Conservation (phyloP, 345 rosid genomes). For the Tarenaya hassleriana region DNA sequence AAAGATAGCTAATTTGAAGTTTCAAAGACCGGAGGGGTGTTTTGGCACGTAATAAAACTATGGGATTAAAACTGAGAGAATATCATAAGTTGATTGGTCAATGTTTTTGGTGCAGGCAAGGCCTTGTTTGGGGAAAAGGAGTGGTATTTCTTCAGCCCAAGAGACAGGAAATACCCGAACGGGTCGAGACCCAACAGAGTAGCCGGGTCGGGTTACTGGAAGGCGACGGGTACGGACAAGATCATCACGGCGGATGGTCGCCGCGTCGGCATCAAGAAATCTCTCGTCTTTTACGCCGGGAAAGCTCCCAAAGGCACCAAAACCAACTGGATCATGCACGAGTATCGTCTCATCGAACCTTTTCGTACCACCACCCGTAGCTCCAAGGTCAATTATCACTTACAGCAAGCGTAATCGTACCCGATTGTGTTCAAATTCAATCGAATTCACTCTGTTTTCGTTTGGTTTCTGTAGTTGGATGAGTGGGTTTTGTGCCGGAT, state of each 20-base stretch:
- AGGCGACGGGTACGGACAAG: slow-evolving; percentile 95
- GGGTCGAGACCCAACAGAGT: slow-evolving; percentile 94
- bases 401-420: no score
- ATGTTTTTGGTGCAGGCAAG: slow-evolving; percentile 34
- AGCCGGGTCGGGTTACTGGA: slow-evolving; percentile 95
- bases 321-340: slow-evolving; percentile 99
- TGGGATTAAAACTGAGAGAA: slow-evolving; percentile 2
- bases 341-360: slow-evolving; percentile 63
- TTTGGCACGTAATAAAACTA: no score
- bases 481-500: slow-evolving; percentile 97
- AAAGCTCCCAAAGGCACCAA: slow-evolving; percentile 91
- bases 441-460: background rate
- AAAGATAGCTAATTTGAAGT: no score
- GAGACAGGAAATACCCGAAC: slow-evolving; percentile 92
- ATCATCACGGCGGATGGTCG: slow-evolving; percentile 59
- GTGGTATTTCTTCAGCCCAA: slow-evolving; percentile 66
- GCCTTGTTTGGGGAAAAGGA: slow-evolving; percentile 67
- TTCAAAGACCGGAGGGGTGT: no score
- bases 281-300: slow-evolving; percentile 84
- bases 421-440: no score
- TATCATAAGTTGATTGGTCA: background rate
- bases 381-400: slow-evolving; percentile 38
- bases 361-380: slow-evolving; percentile 47
- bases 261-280: slow-evolving; percentile 86
- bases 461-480: slow-evolving; percentile 59